Base-by-base conservation (phyloP, 495 filamentous ascomycete species). In the Tuber brumale region DNA sequence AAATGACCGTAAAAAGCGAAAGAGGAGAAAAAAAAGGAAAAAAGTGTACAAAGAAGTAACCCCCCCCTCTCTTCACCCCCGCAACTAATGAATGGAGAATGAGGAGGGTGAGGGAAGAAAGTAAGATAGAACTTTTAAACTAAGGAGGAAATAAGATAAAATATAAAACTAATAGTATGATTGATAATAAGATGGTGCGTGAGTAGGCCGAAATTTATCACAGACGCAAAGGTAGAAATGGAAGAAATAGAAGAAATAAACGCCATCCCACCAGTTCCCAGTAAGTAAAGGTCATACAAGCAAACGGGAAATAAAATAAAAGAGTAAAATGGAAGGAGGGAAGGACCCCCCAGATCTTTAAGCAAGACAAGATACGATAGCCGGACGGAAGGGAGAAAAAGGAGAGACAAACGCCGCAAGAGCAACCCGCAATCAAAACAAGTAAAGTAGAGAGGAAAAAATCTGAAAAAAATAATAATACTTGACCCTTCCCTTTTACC, bases 131-230 rank as follows among this genome's bases (percentile, higher is more conserved):
- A 66, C 57, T 66, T 66, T 31, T 66, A 31, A 31, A 23, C 48
- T 31, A 31, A 61, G 9, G 18, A 51, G 5, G 18, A 48, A 27
- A 57, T 23, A 57, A 66, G 16, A 66, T 31, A 31, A 66, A 66
- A 66, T 66, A 31, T 57, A n/a, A 48, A 57, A 57, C 48, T 57
- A 57, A 57, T 57, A 57, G 48, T n/a, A 27, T n/a, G 57, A 66
- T 66, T n/a, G 57, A 66, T 66, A 66, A 31, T 57, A 57, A 57
- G 48, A n/a, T 3, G 9, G 14, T 31, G 7, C 1, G 14, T 66
- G 27, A 66, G 27, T 66, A 31, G 27, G 27, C 27, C n/a, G n/a
- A 31, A 66, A 6, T 66, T 66, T 66, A 66, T 66, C 57, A 66
- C 57, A 31, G n/a, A 66, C 57, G 3, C n/a, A 66, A 66, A 66